A percentile compares a stretch with the other conserved stretches of the same genome.
phyloP scores from a whole-genome alignment of 1,139 yeast genomes.

The Blastobotrys persicus region DNA sequence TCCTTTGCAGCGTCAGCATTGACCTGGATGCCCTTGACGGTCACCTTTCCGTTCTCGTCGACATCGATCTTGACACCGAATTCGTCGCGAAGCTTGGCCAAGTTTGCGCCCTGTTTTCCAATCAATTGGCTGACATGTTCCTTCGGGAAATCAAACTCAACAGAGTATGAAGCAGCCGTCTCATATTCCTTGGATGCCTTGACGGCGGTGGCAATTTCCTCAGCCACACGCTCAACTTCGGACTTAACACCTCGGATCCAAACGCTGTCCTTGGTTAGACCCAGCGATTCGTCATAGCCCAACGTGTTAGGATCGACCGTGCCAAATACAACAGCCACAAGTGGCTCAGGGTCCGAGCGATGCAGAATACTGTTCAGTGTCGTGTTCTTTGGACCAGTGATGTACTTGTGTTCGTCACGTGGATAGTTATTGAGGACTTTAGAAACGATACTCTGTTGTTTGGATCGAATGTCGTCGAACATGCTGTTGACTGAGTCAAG shows the following conservation, averaged over 20 bases:
- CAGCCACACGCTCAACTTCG: slow-evolving; percentile 53
- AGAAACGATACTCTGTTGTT: slow-evolving; percentile 55
- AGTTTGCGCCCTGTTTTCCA: slow-evolving; percentile 81
- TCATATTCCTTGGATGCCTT: slow-evolving; percentile 65
- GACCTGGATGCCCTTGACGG: slow-evolving; percentile 71
- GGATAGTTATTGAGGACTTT: slow-evolving; percentile 49
- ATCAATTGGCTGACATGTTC: slow-evolving; percentile 73
- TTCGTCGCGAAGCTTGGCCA: slow-evolving; percentile 70
- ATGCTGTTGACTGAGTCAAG: slow-evolving; percentile 48
- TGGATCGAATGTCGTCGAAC: slow-evolving; percentile 56
- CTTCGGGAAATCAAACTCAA: slow-evolving; percentile 61
- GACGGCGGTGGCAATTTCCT: slow-evolving; percentile 54
- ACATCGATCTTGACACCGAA: slow-evolving; percentile 79
- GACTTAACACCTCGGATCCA: slow-evolving; percentile 59
- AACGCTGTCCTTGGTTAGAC: slow-evolving; percentile 45
- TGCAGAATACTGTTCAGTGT: slow-evolving; percentile 49
- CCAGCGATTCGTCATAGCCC: slow-evolving; percentile 21
- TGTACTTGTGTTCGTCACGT: slow-evolving; percentile 54
- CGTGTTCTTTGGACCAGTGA: slow-evolving; percentile 52
- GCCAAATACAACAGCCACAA: slow-evolving; percentile 32
- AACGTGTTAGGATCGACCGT: slow-evolving; percentile 34
- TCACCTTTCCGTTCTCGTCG: slow-evolving; percentile 54
- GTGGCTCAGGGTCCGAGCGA: slow-evolving; percentile 24
- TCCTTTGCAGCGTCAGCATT: slow-evolving; percentile 74
- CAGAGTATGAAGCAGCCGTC: slow-evolving; percentile 54